Evolutionary conservation across 371 early-diverging fungal species (phyloP).

Genomic region (Mucor circinelloides): DNA sequence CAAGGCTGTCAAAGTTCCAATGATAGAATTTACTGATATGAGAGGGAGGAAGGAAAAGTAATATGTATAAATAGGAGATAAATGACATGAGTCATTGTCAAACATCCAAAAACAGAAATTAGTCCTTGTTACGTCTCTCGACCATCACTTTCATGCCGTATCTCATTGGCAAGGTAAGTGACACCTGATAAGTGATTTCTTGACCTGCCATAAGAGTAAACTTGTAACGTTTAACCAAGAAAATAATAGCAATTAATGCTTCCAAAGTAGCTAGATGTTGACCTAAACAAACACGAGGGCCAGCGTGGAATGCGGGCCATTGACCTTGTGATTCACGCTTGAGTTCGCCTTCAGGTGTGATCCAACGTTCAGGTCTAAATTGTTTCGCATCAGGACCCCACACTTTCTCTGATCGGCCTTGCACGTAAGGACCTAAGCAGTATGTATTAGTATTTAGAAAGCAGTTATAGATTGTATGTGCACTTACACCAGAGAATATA

Average conservation of each 20-base stretch:
- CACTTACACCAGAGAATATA: conserved; percentile 45
- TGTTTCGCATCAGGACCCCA: conserved; percentile 65
- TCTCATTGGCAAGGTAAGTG: conserved; percentile 56
- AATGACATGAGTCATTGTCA: background rate
- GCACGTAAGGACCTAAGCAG: conserved; percentile 38
- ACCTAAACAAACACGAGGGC: conserved; percentile 68
- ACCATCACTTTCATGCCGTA: conserved; percentile 41
- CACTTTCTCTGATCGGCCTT: conserved; percentile 56
- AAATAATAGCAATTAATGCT: conserved; percentile 48
- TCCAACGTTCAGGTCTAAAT: conserved; percentile 69
- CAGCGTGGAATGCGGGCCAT: conserved; percentile 67
- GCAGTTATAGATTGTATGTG: no score
- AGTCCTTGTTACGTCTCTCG: background rate
- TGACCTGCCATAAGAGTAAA: conserved; percentile 39
- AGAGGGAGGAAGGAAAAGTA: no score
- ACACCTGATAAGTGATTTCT: conserved; percentile 36
- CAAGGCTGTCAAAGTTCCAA: background rate
- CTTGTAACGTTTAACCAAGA: conserved; percentile 50
- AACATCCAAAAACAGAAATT: background rate
- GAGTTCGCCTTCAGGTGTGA: conserved; percentile 42
- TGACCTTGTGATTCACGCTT: conserved; percentile 44
- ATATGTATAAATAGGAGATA: background rate
- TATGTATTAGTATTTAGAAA: no score
- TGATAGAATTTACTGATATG: background rate
- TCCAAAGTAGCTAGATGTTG: conserved; percentile 62